Conservation (phyloP, 148 eudicot species). For the Bassia scoparia region DNA sequence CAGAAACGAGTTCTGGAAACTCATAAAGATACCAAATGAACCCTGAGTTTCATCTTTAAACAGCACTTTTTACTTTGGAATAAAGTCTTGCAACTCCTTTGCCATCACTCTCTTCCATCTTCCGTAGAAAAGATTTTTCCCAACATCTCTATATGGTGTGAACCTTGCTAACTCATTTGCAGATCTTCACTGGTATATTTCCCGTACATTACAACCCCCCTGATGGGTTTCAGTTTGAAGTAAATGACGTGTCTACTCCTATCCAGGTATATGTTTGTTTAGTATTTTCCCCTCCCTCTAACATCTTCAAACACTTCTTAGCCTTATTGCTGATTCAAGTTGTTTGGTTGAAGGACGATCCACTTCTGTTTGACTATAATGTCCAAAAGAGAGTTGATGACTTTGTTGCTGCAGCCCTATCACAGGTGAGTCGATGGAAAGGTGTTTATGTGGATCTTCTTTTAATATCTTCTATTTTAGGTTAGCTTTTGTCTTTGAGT, state of each 20-base stretch:
- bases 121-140: neutral
- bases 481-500: neutral
- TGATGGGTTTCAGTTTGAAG: slow-evolving; percentile 67
- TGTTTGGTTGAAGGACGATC: slow-evolving; percentile 54
- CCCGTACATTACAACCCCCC: slow-evolving; percentile 71
- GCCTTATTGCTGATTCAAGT: slow-evolving; percentile 1
- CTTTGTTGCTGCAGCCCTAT: slow-evolving; percentile 69
- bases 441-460: neutral
- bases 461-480: neutral
- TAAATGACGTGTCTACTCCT: slow-evolving; percentile 63
- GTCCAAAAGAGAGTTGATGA: slow-evolving; percentile 69
- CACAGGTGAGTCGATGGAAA: slow-evolving; percentile 47
- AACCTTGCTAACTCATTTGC: slow-evolving; percentile 24
- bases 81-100: neutral
- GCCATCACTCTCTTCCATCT: neutral
- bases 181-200: slow-evolving; percentile 72
- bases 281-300: neutral
- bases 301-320: neutral
- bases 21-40: neutral
- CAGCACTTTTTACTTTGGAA: neutral
- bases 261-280: slow-evolving; percentile 44
- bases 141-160: slow-evolving; percentile 3
- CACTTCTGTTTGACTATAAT: slow-evolving; percentile 61
- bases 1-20: neutral
- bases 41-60: neutral